Evolutionary conservation across 2,329 filamentous ascomycete genomes (phyloP), one percentile per base, ranked within the genome.

Genomic region (Penicillium sp.): DNA sequence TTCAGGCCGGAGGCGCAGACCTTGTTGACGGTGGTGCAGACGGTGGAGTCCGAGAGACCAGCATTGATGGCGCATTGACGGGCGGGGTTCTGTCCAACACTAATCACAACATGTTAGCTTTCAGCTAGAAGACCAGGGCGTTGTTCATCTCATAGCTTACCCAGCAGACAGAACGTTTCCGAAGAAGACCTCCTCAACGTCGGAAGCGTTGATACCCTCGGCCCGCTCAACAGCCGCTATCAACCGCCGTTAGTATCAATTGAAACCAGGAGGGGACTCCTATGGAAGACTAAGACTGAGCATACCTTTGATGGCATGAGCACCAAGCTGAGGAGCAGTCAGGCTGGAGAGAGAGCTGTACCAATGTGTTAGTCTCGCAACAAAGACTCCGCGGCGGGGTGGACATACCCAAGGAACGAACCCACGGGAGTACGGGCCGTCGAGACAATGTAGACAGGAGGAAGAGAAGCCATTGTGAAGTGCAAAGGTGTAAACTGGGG

Each of bases 101-200:
- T 97, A 71, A 35, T 58, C 61, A 53, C 17, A 51, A 51, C 64
- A 71, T 66, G 47, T 65, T 28, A 64, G 53, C 40, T 59, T 56
- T 55, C 54, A 54, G 58, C 44, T 60, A 44, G 24, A 19, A 15
- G n/a, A n/a, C 59, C 38, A 45, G 24, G 35, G 42, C 35, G 53
- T 53, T 37, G 53, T 53, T 33, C 19, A 58, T 44, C 56, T 3
- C 66, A 40, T 17, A 40, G 75, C 85, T 72, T 86, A 97, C 93
- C 94, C 93, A 78, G 94, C 95, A 63, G 93, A 96, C 73, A 99
- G 87, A 70, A 99, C 95, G 84, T 99, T 99, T 80, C 95, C 95
- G 76, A 97, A 96, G 85, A 95, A 96, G 76, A 99, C 92, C 80
- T 99, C 95, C 77, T 99, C 89, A 61, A 99, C 91, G 77, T 96